Evolutionary conservation across 768 basidiomycete genomes (phyloP).

Genomic region (Serpula lacrymans): DNA sequence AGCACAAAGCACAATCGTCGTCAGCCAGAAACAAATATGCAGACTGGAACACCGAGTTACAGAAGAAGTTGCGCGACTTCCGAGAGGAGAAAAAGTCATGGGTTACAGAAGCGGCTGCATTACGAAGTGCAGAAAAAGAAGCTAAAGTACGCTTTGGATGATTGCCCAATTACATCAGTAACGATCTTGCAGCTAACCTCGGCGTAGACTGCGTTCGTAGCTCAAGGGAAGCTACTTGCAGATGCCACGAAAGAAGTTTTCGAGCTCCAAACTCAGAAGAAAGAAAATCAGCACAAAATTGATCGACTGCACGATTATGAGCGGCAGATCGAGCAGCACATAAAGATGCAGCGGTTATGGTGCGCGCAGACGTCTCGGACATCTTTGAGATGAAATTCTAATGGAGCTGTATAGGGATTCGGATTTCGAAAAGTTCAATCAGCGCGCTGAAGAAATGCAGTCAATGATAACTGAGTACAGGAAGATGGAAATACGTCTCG

Average conservation of each 20-base stretch:
- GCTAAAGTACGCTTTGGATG: constrained; percentile 46
- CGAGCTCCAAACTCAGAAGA: constrained; percentile 67
- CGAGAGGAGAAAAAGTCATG: constrained; percentile 80
- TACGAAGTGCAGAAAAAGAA: constrained; percentile 72
- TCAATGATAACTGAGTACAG: constrained; percentile 53
- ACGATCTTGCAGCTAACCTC: constrained; percentile 3
- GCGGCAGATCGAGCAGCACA: constrained; percentile 77
- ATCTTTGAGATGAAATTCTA: background rate
- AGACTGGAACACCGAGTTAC: constrained; percentile 82
- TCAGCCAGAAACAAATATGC: constrained; percentile 74
- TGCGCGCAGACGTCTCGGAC: constrained; percentile 29
- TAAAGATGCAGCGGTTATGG: constrained; percentile 78
- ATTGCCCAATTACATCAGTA: background rate
- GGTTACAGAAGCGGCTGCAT: constrained; percentile 62
- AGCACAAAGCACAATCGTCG: constrained; percentile 70
- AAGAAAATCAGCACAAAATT: constrained; percentile 80
- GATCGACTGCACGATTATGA: constrained; percentile 83
- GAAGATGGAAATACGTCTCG: constrained; percentile 64
- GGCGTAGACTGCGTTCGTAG: constrained; percentile 57
- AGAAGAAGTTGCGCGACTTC: constrained; percentile 68
- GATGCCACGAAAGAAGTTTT: constrained; percentile 72
- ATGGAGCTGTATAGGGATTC: constrained; percentile 51
- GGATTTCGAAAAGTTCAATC: constrained; percentile 70
- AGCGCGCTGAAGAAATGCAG: constrained; percentile 56
- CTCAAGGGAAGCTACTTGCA: constrained; percentile 64